Evolutionary conservation across 371 early-diverging fungal genomes (phyloP).

Genomic region (Sanchytrium tribonematis): DNA sequence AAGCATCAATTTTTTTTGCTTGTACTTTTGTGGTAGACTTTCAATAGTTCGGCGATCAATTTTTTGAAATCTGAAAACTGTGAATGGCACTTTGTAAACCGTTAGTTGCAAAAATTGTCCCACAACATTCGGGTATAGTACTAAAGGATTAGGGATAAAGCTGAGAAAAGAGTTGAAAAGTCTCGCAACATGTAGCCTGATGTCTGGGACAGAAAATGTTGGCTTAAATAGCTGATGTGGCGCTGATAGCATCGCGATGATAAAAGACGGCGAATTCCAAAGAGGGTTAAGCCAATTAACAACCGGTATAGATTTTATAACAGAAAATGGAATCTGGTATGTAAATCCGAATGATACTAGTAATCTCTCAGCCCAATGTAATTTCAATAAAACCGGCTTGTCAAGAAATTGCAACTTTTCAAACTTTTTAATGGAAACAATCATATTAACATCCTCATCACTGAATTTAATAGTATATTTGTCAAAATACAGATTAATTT

Average conservation of each 20-base stretch:
- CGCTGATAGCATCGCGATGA: not conserved
- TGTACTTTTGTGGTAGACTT: not conserved
- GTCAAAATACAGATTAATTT: not conserved
- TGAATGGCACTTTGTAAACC: not conserved
- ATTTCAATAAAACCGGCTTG: not conserved
- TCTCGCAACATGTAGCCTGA: not conserved
- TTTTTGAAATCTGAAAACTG: not conserved
- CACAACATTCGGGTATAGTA: not conserved
- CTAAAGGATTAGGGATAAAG: not conserved
- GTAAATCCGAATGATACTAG: not conserved
- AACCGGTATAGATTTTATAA: not conserved
- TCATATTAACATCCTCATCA: not conserved
- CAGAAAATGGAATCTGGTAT: not conserved
- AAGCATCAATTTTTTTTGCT: not conserved
- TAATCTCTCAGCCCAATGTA: not conserved
- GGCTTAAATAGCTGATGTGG: not conserved
- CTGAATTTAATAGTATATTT: not conserved
- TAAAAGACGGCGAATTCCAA: not conserved
- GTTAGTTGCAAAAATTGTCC: not conserved
- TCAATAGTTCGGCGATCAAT: not conserved
- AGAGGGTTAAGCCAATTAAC: not conserved
- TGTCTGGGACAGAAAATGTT: not conserved
- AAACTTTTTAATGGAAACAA: not conserved
- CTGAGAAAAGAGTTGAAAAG: not conserved
- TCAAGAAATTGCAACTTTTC: not conserved